A percentile compares a stretch with the other conserved stretches of the same genome.
Evolutionary conservation across 768 basidiomycete species (phyloP).

Genomic region (Russula brevipes): DNA sequence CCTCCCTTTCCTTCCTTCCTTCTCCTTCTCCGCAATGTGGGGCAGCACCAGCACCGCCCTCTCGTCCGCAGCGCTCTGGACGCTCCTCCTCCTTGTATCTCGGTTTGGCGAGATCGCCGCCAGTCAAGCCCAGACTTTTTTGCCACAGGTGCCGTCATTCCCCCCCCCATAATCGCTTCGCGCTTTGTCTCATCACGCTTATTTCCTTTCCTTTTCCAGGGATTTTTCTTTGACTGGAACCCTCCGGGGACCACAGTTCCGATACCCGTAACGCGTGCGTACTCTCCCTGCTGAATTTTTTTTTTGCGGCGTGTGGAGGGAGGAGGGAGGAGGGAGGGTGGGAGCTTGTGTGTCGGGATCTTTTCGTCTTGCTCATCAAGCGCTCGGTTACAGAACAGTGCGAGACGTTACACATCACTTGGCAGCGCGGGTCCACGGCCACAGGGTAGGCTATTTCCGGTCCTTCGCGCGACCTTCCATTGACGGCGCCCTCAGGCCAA

Average conservation of each 20-base stretch:
- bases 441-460: conserved; percentile 27
- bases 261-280: conserved; percentile 32
- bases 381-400: conserved; percentile 31
- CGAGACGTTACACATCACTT: conserved; percentile 31
- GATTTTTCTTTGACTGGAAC: conserved; percentile 34
- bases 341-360: no score
- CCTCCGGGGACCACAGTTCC: conserved; percentile 30
- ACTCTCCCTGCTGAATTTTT: not conserved
- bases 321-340: no score
- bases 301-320: not conserved
- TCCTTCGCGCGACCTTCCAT: not conserved
- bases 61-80: not conserved
- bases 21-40: not conserved
- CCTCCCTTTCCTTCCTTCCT: no score
- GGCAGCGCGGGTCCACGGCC: conserved; percentile 27
- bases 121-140: no score
- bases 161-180: no score
- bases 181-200: no score
- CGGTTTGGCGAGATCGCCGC: no score
- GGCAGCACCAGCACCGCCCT: not conserved
- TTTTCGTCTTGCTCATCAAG: no score
- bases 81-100: not conserved
- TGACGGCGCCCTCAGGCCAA: conserved; percentile 38
- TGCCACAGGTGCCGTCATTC: no score
- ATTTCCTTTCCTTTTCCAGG: conserved; percentile 15